Percentiles rank a stretch among this genome's conserved stretches.
phyloP scores from a whole-genome alignment of 1,139 yeast species.

The Pneumocystis canis region DNA sequence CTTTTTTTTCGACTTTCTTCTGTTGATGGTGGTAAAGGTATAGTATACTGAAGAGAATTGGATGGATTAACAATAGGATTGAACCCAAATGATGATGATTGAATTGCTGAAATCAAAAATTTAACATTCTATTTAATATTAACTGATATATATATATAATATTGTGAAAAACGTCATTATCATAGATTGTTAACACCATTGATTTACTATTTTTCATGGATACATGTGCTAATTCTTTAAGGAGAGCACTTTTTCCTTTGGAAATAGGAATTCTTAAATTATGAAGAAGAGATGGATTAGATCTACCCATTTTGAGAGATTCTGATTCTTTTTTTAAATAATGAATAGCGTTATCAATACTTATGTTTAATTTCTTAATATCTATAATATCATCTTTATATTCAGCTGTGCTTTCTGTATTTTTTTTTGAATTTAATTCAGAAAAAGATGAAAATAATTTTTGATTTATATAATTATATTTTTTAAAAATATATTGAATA shows the following conservation, averaged over 20 bases:
- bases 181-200: not conserved
- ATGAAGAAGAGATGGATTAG: not conserved
- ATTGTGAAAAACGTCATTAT: not conserved
- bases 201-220: not conserved
- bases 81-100: not conserved
- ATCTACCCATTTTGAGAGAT: not conserved
- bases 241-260: not conserved
- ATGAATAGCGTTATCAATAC: not conserved
- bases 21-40: not conserved
- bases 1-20: not conserved
- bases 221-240: conserved; percentile 1
- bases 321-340: not conserved
- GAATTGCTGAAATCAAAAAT: not conserved
- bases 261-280: not conserved
- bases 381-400: not conserved
- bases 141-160: not conserved
- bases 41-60: not conserved
- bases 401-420: not conserved
- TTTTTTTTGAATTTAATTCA: not conserved
- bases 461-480: not conserved
- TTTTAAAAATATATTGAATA: not conserved
- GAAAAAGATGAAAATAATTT: not conserved
- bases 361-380: not conserved
- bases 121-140: not conserved
- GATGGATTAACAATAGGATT: conserved; percentile 1